Evolutionary conservation across 1,284 basidiomycete species (phyloP).

Genomic region (Malassezia furfur): DNA sequence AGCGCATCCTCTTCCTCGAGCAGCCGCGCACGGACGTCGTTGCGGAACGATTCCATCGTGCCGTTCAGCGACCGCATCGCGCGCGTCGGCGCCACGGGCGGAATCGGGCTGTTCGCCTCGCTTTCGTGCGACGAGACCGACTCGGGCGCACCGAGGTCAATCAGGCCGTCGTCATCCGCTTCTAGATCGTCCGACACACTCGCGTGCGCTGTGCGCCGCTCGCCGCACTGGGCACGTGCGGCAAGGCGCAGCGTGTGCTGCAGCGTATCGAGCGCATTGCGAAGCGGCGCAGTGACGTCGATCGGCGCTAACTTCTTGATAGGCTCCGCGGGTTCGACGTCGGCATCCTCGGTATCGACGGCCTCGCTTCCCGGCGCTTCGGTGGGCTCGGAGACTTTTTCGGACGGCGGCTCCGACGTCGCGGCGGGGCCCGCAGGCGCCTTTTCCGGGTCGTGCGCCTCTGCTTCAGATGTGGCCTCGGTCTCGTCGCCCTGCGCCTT

Average conservation of each 20-base stretch:
- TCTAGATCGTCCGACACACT: conserved; percentile 23
- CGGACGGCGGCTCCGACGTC: not conserved
- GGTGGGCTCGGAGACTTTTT: not conserved
- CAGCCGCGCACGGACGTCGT: conserved; percentile 6
- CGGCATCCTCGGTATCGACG: not conserved
- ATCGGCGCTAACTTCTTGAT: conserved; percentile 25
- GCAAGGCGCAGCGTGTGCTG: conserved; percentile 18
- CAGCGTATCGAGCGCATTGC: conserved; percentile 27
- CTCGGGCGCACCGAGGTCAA: conserved; percentile 9
- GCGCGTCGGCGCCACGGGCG: conserved; percentile 4
- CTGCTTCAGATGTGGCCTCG: not conserved
- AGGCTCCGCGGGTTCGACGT: not conserved
- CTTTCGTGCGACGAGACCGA: not conserved
- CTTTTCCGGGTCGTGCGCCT: not conserved
- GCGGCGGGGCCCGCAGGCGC: not conserved
- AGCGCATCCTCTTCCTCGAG: conserved; percentile 4
- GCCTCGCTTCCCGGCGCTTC: not conserved
- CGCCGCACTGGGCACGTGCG: not conserved
- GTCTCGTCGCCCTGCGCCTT: not conserved
- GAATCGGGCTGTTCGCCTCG: not conserved
- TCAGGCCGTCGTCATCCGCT: conserved; percentile 16
- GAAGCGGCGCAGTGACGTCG: conserved; percentile 30
- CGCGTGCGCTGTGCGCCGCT: not conserved
- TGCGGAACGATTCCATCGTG: conserved; percentile 9
- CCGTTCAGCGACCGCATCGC: conserved; percentile 1